Evolutionary conservation across 441 rosid genomes (phyloP), one percentile per base, ranked within the genome.

Genomic region (Euphorbia celastroides): DNA sequence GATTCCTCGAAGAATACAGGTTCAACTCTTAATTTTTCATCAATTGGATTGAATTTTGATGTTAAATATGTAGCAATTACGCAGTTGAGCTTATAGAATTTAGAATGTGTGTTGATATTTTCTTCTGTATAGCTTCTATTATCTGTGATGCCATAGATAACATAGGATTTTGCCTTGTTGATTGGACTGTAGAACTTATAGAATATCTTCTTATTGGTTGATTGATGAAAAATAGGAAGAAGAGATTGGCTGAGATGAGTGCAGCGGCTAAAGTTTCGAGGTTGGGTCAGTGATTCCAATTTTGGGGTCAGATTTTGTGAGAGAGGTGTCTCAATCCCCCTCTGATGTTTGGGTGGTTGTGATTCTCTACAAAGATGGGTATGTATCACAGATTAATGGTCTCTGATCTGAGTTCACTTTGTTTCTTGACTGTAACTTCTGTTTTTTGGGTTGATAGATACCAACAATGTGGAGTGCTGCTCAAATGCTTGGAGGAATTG

Each of bases 1-100:
- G 96, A 9, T 95, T 95, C 84, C 98, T 95, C 56, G 86, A 87
- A 77, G 90, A 95, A 5, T 95, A 95, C 83, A 88, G 95, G 98
- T 90, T n/a, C 12, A 0, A 23, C 55, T 54, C 52, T 11, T 36
- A 44, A 14, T 36, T 54, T 57, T 25, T 30, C 36, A 36, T 17
- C 31, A 32, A 5, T 56, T 17, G 34, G 44, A 20, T 22, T 56
- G 20, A 34, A 22, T 22, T 19, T 30, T 19, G 7, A 31, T 13
- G 58, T n/a, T 30, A 12, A n/a, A 17, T 57, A 34, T 41, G 32
- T 6, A 22, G 5, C 2, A 22, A 1, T 20, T 51, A 32, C 16
- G n/a, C 7, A 0, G 1, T 11, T 20, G 28, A 51, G 22, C 14
- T 32, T 2, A 6, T 4, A 20, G 30, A 51, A 22, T 19, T 11